These are phyloP conservation scores for Eucalyptus decipiens DNA, from an alignment of 345 rosid species.

Conservation along the genomic window DNA sequence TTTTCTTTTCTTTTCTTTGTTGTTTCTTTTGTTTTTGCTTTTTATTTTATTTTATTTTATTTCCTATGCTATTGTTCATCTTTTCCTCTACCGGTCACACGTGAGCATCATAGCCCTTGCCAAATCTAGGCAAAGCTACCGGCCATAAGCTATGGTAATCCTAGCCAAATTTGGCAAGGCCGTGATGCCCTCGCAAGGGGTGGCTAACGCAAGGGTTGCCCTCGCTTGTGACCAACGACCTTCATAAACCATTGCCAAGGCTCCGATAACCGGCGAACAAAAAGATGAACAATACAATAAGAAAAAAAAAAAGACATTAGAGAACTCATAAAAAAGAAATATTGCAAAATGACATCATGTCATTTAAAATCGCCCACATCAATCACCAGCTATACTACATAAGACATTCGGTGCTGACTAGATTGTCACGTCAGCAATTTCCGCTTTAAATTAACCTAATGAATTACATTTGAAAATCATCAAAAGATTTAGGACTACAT, in stretches of 20 bases:
- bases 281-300: background rate
- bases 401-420: background rate
- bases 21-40: fast-evolving
- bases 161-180: background rate
- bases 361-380: background rate
- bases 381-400: background rate
- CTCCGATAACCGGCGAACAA: fast-evolving
- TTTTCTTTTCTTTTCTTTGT: background rate
- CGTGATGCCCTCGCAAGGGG: background rate
- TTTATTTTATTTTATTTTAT: too few species aligned
- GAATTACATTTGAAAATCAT: background rate
- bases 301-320: background rate
- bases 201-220: background rate
- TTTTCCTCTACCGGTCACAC: background rate
- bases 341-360: background rate
- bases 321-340: background rate
- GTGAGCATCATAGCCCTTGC: background rate
- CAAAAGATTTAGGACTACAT: background rate
- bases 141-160: background rate
- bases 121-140: background rate
- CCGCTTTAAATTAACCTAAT: background rate
- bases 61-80: background rate
- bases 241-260: background rate
- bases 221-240: background rate
- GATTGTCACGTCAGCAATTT: background rate